Base-by-base conservation (phyloP, 768 basidiomycete species). In the Suillus hirtellus region DNA sequence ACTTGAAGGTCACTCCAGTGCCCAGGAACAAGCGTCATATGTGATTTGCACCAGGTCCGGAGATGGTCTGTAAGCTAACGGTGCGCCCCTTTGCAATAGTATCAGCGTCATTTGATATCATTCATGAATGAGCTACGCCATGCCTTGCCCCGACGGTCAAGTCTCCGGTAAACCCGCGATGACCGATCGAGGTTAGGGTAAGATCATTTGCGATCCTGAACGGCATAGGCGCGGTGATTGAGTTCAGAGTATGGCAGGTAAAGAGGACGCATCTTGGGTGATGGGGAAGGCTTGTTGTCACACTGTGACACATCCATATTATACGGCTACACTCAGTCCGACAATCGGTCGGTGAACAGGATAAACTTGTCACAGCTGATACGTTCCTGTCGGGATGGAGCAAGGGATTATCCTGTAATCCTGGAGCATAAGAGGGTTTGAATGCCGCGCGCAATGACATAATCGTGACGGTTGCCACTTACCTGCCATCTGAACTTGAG, bases 41-140 rank as follows among this genome's bases (percentile, higher is more conserved):
- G 77, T 96, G 95, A 80, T 96, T 95, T 58, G 95, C 96, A 59
- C 95, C 95, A 2, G 96, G 96, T 34, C 96, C 96, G n/a, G 94
- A 96, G 68, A 97, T 92, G 17, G 96, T 95, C 79, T 98, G 96
- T 55, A 91, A 90, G 73, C 89, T 90, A 50, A 85, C 81, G 34
- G 88, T 88, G 59, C 93, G 86, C 43, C 80, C 81, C 64, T 93
- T 89, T 66, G 81, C 77, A 65, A 98, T 78, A 15, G 88, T 90
- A 27, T 27, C 15, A 82, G 79, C 19, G 90, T 50, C 24, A 90
- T 50, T 87, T 79, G 19, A 80, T 37, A 24, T 44, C 93, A 24
- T 43, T 93, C 92, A 46, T 97, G 81, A 52, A 96, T 89, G 53
- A 97, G 77, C 69, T 85, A 87, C 15, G 89, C 93, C 27, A 52